Conservation (phyloP, 1,139 yeast species). For the Arxiozyma heterogenica region DNA sequence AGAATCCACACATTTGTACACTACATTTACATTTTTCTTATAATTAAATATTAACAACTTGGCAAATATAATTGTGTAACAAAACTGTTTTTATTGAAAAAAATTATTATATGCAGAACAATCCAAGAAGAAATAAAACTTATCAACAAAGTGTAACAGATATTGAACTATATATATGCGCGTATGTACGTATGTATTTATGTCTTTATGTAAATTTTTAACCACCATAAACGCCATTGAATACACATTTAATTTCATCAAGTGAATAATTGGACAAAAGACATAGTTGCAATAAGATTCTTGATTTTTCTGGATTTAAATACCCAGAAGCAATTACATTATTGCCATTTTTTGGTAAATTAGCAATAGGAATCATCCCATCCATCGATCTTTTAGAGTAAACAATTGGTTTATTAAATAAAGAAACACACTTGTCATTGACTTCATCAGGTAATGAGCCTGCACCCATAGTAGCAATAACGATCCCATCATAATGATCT, state of each 20-base stretch:
- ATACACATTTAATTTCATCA: constrained; percentile 39
- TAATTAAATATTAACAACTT: too few species aligned
- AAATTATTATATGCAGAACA: background rate
- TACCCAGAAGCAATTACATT: constrained; percentile 52
- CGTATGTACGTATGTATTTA: background rate
- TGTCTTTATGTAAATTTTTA: background rate
- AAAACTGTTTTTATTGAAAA: too few species aligned
- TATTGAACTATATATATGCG: background rate
- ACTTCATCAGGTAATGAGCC: constrained; percentile 52
- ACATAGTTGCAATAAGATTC: constrained; percentile 53
- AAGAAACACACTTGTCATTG: constrained; percentile 32
- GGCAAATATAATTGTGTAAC: too few species aligned
- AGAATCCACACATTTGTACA: too few species aligned
- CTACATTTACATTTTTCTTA: too few species aligned
- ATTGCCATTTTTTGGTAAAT: constrained; percentile 33
- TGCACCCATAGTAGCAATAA: constrained; percentile 65
- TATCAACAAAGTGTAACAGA: background rate
- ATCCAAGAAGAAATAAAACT: background rate
- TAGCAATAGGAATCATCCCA: constrained; percentile 47
- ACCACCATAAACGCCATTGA: constrained; percentile 41
- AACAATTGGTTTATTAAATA: constrained; percentile 42
- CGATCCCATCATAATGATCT: constrained; percentile 43
- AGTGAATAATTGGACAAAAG: constrained; percentile 37
- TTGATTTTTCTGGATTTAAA: constrained; percentile 57
- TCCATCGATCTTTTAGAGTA: constrained; percentile 63